Percentiles rank a stretch among this genome's conserved stretches.
Conservation (phyloP, 371 early-diverging fungal species). For the Enterocytospora artemiae region DNA sequence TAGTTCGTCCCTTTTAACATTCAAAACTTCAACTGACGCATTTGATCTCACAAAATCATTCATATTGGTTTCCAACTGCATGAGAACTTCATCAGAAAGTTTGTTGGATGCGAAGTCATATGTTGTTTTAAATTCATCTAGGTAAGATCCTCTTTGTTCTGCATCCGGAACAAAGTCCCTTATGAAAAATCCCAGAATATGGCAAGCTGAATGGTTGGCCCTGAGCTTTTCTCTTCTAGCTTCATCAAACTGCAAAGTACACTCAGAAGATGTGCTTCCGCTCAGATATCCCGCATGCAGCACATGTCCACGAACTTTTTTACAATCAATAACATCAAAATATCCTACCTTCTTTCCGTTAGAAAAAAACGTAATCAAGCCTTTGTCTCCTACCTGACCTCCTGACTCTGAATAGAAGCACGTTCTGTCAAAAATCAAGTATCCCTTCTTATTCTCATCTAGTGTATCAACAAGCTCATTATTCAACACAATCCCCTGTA, state of each 20-base stretch:
- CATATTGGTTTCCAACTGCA: slow-evolving; percentile 68
- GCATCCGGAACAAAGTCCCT: slow-evolving; percentile 63
- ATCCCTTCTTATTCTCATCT: slow-evolving; percentile 62
- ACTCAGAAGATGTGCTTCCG: slow-evolving; percentile 66
- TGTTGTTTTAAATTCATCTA: slow-evolving; percentile 83
- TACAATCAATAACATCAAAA: slow-evolving; percentile 72
- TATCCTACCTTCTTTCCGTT: slow-evolving; percentile 58
- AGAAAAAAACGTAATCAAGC: slow-evolving; percentile 69
- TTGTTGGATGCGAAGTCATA: slow-evolving; percentile 80
- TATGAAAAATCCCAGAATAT: slow-evolving; percentile 87
- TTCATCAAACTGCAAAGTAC: slow-evolving; percentile 69
- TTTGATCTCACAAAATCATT: slow-evolving; percentile 69
- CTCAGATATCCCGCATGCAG: slow-evolving; percentile 78
- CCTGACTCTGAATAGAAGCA: slow-evolving; percentile 96
- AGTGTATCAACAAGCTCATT: slow-evolving; percentile 17
- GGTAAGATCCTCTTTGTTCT: slow-evolving; percentile 85
- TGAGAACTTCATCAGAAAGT: slow-evolving; percentile 69
- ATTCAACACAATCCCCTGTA: slow-evolving; percentile 12
- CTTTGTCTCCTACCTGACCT: slow-evolving; percentile 93
- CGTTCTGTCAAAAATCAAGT: slow-evolving; percentile 78
- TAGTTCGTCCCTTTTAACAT: slow-evolving; percentile 78
- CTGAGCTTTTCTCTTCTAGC: slow-evolving; percentile 71
- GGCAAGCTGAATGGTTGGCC: slow-evolving; percentile 92
- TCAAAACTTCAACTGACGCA: slow-evolving; percentile 68
- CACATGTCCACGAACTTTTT: slow-evolving; percentile 83